These are phyloP conservation scores for Amaranthus cruentus DNA, from an alignment of 148 eudicot genomes.

Conservation along the genomic window DNA sequence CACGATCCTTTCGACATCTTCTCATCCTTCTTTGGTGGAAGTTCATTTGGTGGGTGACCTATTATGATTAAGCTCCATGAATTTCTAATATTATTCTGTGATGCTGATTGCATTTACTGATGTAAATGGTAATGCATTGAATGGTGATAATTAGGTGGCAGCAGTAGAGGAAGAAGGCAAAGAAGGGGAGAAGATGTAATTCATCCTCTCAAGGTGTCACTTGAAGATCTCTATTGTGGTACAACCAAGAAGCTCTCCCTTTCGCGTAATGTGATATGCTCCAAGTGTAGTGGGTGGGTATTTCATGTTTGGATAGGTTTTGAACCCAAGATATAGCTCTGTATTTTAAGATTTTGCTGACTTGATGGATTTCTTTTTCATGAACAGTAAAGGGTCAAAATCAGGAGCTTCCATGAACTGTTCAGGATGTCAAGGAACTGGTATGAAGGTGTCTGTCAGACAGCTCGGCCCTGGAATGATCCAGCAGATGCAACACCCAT, in stretches of 20 bases:
- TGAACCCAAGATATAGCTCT: too few species aligned
- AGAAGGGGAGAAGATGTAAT: constrained; percentile 73
- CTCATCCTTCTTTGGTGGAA: constrained; percentile 56
- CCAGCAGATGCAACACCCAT: constrained; percentile 74
- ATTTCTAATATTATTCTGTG: background rate
- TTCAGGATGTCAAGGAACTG: constrained; percentile 61
- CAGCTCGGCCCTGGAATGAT: constrained; percentile 67
- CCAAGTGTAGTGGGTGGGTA: constrained; percentile 46
- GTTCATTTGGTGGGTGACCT: constrained; percentile 37
- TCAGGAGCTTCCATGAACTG: constrained; percentile 70
- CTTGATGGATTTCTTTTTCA: background rate
- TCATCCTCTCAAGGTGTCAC: constrained; percentile 67
- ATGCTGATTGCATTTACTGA: too few species aligned
- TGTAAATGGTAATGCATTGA: background rate
- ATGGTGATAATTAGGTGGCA: constrained; percentile 32
- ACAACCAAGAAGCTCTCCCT: constrained; percentile 64
- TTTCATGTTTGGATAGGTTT: background rate
- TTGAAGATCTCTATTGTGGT: constrained; percentile 63
- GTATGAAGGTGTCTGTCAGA: constrained; percentile 65
- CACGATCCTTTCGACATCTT: constrained; percentile 74
- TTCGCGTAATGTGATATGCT: constrained; percentile 51
- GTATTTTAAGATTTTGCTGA: background rate
- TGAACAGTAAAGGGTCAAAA: constrained; percentile 58
- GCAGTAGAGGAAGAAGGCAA: constrained; percentile 63
- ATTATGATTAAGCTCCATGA: background rate